These are phyloP conservation scores for Podaxis rugospora DNA, from an alignment of 768 basidiomycete species.

Conservation along the genomic window DNA sequence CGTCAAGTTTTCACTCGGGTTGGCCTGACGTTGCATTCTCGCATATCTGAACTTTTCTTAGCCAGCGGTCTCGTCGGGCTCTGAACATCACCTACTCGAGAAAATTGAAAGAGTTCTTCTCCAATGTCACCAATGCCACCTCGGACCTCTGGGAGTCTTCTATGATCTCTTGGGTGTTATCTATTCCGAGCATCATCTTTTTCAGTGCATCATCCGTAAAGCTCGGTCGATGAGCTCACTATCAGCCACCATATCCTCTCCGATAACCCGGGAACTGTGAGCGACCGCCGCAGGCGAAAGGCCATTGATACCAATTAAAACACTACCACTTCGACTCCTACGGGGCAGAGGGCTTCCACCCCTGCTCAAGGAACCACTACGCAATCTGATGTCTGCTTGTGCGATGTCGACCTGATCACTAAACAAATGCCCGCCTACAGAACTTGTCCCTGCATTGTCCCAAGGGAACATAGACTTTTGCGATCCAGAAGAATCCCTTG, in stretches of 20 bases:
- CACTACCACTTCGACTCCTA: conserved; percentile 40
- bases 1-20: conserved; percentile 45
- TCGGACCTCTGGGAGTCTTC: conserved; percentile 54
- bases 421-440: conserved; percentile 51
- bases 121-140: conserved; percentile 52
- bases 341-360: conserved; percentile 53
- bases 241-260: conserved; percentile 65
- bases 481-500: conserved; percentile 38
- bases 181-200: conserved; percentile 13
- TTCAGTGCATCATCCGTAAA: not conserved
- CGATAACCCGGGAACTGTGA: conserved; percentile 37
- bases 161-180: conserved; percentile 15
- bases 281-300: conserved; percentile 52
- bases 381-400: conserved; percentile 39
- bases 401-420: conserved; percentile 37
- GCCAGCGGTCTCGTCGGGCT: not conserved
- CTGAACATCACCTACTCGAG: conserved; percentile 52
- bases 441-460: conserved; percentile 71
- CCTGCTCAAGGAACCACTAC: conserved; percentile 51
- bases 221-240: conserved; percentile 32
- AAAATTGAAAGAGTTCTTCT: conserved; percentile 77
- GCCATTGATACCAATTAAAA: conserved; percentile 29
- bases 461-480: conserved; percentile 76
- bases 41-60: conserved; percentile 49
- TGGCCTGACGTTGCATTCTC: conserved; percentile 67